phyloP scores from a whole-genome alignment of 495 filamentous ascomycete genomes.

The Cercophora newfieldiana region DNA sequence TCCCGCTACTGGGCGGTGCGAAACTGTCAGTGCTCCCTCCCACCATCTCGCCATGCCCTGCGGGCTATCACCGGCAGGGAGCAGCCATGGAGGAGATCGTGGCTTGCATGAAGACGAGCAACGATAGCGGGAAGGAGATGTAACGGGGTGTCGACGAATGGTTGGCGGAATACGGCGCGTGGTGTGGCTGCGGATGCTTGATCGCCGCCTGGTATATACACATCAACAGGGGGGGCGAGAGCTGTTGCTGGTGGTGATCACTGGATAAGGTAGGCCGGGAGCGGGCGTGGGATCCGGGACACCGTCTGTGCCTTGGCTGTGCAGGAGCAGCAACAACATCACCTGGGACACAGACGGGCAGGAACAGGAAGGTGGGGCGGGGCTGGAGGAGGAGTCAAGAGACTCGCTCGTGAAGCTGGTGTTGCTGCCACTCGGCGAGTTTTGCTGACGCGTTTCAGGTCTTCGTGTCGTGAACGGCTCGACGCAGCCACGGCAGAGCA shows the following conservation, averaged over 20 bases:
- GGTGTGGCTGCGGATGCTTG: slow-evolving; percentile 16
- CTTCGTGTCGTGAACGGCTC: background rate
- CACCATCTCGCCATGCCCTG: background rate
- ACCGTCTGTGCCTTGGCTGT: background rate
- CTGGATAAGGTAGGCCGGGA: background rate
- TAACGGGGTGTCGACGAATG: background rate
- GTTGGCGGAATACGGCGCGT: background rate
- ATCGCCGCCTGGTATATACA: slow-evolving; percentile 13
- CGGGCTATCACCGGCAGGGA: background rate
- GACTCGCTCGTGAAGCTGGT: background rate
- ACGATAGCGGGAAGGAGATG: background rate
- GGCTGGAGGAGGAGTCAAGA: background rate
- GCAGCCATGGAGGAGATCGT: slow-evolving; percentile 15
- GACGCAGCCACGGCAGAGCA: background rate
- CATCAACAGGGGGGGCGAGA: background rate
- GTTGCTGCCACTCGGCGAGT: background rate
- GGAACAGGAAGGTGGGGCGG: background rate
- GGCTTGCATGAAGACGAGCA: slow-evolving; percentile 14
- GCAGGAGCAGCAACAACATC: background rate
- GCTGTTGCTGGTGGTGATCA: background rate
- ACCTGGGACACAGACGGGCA: background rate
- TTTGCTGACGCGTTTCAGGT: background rate
- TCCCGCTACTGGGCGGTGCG: background rate
- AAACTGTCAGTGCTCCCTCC: slow-evolving; percentile 4
- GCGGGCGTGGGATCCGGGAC: slow-evolving; percentile 15